phyloP scores from a whole-genome alignment of 2,329 filamentous ascomycete genomes.

The Colletotrichum melonis region DNA sequence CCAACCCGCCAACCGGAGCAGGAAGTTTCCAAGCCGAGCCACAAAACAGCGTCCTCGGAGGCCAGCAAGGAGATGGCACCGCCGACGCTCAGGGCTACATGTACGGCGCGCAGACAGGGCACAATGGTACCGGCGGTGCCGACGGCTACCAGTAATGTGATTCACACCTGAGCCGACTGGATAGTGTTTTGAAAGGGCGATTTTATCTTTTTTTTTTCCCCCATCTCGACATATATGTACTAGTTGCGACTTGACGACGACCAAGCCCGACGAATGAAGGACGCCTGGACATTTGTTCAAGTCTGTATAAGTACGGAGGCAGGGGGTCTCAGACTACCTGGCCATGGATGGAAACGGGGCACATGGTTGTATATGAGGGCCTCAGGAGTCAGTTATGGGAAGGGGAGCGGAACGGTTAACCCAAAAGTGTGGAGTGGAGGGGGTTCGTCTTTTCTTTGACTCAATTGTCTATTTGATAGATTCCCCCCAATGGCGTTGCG shows the following conservation, averaged over 20 bases:
- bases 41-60: constrained; percentile 48
- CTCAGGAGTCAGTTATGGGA: constrained; percentile 35
- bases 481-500: constrained; percentile 29
- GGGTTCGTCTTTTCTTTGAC: constrained; percentile 21
- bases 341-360: constrained; percentile 7
- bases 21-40: constrained; percentile 58
- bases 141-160: constrained; percentile 61
- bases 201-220: background rate
- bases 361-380: constrained; percentile 35
- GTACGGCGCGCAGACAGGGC: constrained; percentile 64
- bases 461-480: constrained; percentile 28
- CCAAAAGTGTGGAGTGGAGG: constrained; percentile 30
- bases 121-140: constrained; percentile 67
- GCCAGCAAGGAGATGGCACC: constrained; percentile 56
- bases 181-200: background rate
- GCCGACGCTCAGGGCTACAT: constrained; percentile 58
- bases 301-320: constrained; percentile 48
- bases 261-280: constrained; percentile 37
- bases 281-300: constrained; percentile 38
- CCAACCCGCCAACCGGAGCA: constrained; percentile 53
- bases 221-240: constrained; percentile 26
- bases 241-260: constrained; percentile 25
- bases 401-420: constrained; percentile 19
- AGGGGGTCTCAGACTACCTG: constrained; percentile 14
- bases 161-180: background rate